phyloP scores from a whole-genome alignment of 805 yeast genomes.

The Cephaloascus albidus region DNA sequence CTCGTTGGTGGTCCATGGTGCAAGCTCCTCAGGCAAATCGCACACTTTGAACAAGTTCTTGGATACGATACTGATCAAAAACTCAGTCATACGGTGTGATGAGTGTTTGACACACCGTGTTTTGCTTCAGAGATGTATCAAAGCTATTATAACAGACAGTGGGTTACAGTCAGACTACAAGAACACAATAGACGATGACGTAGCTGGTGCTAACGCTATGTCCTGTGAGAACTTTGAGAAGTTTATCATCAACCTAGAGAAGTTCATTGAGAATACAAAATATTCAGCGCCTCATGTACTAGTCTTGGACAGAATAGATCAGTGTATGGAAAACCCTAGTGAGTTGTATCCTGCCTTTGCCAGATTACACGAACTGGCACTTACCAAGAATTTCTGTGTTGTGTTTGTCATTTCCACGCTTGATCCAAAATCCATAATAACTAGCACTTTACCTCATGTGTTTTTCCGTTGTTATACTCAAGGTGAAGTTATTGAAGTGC shows the following conservation, averaged over 20 bases:
- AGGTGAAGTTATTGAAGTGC: constrained; percentile 24
- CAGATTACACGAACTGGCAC: constrained; percentile 31
- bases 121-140: constrained; percentile 31
- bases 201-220: constrained; percentile 14
- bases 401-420: constrained; percentile 30
- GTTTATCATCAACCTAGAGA: constrained; percentile 31
- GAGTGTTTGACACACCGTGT: constrained; percentile 30
- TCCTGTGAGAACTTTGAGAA: constrained; percentile 31
- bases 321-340: constrained; percentile 30
- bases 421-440: constrained; percentile 24
- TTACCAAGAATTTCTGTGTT: constrained; percentile 20
- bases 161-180: constrained; percentile 12
- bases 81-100: constrained; percentile 31
- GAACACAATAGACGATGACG: constrained; percentile 18
- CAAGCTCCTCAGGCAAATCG: constrained; percentile 39
- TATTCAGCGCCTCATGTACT: constrained; percentile 29
- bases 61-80: constrained; percentile 13
- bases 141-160: constrained; percentile 24
- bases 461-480: constrained; percentile 26
- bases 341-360: constrained; percentile 29
- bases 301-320: constrained; percentile 39
- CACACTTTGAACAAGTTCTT: constrained; percentile 23
- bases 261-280: constrained; percentile 17
- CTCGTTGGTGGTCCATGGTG: constrained; percentile 36
- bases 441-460: constrained; percentile 30